These are phyloP conservation scores for Ambrosiella beaveri DNA, from an alignment of 2,329 filamentous ascomycete species.

Conservation along the genomic window DNA sequence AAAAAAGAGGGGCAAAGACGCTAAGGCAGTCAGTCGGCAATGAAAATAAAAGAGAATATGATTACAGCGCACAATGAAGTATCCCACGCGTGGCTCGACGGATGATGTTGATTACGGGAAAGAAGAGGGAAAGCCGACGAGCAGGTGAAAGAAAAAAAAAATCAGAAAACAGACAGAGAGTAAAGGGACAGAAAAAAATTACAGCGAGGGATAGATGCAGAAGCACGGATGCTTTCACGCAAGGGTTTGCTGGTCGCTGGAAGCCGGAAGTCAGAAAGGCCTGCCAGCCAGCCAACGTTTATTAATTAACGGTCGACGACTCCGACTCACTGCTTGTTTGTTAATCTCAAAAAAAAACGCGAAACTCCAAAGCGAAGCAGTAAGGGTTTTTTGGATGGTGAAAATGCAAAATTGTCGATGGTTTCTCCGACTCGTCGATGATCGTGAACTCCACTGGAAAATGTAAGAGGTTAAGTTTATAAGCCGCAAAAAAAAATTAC, in stretches of 20 bases:
- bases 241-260: constrained; percentile 4
- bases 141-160: constrained; percentile 1
- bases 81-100: constrained; percentile 8
- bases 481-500: too few species aligned
- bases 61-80: not conserved
- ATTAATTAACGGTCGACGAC: not conserved
- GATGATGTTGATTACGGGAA: constrained; percentile 1
- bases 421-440: too few species aligned
- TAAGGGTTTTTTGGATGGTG: not conserved
- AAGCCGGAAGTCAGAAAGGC: not conserved
- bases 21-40: not conserved
- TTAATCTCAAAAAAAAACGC: not conserved
- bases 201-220: constrained; percentile 1
- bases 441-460: too few species aligned
- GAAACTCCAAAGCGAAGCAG: not conserved
- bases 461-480: too few species aligned
- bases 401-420: too few species aligned
- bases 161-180: constrained; percentile 4
- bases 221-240: constrained; percentile 12
- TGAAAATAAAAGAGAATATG: constrained; percentile 2
- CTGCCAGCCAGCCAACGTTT: not conserved
- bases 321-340: not conserved
- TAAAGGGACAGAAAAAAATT: constrained; percentile 6
- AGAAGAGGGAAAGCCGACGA: constrained; percentile 1
- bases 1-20: constrained; percentile 5